These are phyloP conservation scores for Sapria himalayana DNA, from an alignment of 345 rosid species.

Conservation along the genomic window DNA sequence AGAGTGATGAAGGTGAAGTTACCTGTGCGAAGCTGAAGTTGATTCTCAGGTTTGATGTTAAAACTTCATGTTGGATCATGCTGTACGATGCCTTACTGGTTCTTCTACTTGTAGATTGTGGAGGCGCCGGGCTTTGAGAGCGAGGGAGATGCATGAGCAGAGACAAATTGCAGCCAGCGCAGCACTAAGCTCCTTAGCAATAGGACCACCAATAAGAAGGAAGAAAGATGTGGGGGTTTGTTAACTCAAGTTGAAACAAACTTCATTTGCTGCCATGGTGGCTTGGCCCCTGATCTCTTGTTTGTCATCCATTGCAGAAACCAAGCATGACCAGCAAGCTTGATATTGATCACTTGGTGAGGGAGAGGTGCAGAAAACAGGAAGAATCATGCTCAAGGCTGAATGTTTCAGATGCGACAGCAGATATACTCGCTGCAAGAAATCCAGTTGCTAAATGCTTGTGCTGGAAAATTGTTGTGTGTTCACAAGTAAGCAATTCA, in stretches of 20 bases:
- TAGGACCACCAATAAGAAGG: slow-evolving; percentile 51
- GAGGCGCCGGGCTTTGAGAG: slow-evolving; percentile 50
- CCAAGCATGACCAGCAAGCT: slow-evolving; percentile 18
- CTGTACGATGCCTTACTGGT: slow-evolving; percentile 4
- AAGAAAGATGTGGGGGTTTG: slow-evolving; percentile 35
- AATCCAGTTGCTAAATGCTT: slow-evolving; percentile 46
- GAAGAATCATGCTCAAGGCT: slow-evolving; percentile 63
- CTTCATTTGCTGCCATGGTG: not conserved
- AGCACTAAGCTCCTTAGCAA: slow-evolving; percentile 49
- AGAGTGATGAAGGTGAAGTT: slow-evolving; percentile 19
- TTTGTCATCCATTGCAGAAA: slow-evolving; percentile 23
- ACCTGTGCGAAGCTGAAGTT: slow-evolving; percentile 61
- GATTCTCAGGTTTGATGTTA: slow-evolving; percentile 54
- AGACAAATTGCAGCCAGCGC: slow-evolving; percentile 47
- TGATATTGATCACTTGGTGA: slow-evolving; percentile 48
- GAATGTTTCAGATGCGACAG: slow-evolving; percentile 58
- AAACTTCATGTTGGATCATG: not conserved
- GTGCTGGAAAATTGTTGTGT: slow-evolving; percentile 65
- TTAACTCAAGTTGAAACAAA: not conserved
- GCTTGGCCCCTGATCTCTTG: slow-evolving; percentile 3
- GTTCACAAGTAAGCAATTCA: slow-evolving; percentile 20
- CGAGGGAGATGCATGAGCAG: slow-evolving; percentile 34
- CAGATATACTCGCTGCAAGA: slow-evolving; percentile 23
- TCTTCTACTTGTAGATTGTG: slow-evolving; percentile 31
- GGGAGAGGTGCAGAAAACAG: slow-evolving; percentile 39